These are phyloP conservation scores for Tulasnella sp. DNA, from an alignment of 768 basidiomycete species.

Conservation along the genomic window DNA sequence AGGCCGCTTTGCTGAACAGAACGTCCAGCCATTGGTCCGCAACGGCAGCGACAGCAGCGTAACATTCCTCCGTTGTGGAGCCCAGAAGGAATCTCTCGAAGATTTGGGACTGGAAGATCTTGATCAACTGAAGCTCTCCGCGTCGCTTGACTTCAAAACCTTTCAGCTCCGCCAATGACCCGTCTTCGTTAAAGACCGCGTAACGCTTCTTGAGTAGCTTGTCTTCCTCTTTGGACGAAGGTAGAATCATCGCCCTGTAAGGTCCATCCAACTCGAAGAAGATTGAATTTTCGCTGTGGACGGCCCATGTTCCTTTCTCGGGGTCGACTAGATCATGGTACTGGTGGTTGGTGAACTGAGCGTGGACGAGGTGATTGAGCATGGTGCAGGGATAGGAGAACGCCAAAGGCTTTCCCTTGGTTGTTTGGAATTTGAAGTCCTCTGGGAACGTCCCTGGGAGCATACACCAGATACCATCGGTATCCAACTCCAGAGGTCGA, in stretches of 20 bases:
- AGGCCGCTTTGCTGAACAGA: slow-evolving; percentile 83
- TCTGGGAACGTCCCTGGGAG: slow-evolving; percentile 97
- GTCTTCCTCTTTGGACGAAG: slow-evolving; percentile 98
- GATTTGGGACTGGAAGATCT: slow-evolving; percentile 98
- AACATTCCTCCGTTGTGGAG: slow-evolving; percentile 91
- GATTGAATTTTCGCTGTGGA: slow-evolving; percentile 97
- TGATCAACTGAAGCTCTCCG: slow-evolving; percentile 97
- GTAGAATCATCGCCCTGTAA: slow-evolving; percentile 98
- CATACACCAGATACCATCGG: slow-evolving; percentile 99
- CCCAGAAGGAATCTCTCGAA: slow-evolving; percentile 98
- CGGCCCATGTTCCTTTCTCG: slow-evolving; percentile 77
- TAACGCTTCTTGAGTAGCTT: slow-evolving; percentile 98
- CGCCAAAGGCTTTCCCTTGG: slow-evolving; percentile 80
- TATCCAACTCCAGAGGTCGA: slow-evolving; percentile 94
- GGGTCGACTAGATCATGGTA: slow-evolving; percentile 87
- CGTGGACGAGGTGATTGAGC: slow-evolving; percentile 97
- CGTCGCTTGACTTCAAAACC: slow-evolving; percentile 99
- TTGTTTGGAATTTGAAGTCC: slow-evolving; percentile 93
- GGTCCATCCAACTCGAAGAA: slow-evolving; percentile 99
- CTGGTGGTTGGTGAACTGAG: slow-evolving; percentile 94
- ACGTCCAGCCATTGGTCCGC: slow-evolving; percentile 98
- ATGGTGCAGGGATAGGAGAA: slow-evolving; percentile 99
- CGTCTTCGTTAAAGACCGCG: slow-evolving; percentile 98
- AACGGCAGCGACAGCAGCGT: slow-evolving; percentile 83
- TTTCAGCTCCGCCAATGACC: slow-evolving; percentile 95